Percentiles rank a stretch among this genome's conserved stretches.
Conservation (phyloP, 768 basidiomycete species). For the Steccherinum ochraceum region DNA sequence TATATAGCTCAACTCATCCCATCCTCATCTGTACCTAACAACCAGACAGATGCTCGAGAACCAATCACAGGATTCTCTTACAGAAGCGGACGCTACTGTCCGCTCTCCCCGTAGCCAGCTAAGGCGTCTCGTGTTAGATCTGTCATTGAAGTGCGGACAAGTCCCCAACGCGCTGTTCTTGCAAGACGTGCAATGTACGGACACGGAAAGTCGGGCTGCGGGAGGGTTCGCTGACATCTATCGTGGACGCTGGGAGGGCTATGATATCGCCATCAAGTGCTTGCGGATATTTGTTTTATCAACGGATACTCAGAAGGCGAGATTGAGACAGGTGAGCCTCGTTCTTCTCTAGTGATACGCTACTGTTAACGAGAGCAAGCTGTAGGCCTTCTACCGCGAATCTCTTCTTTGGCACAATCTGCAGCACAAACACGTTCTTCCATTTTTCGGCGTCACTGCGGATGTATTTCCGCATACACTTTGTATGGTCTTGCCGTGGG, state of each 20-base stretch:
- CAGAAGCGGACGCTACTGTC: background rate
- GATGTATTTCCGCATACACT: background rate
- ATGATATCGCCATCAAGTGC: background rate
- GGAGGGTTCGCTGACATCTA: background rate
- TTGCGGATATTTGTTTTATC: background rate
- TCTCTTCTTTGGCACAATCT: background rate
- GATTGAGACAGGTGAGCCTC: background rate
- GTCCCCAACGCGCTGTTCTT: background rate
- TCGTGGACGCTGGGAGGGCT: background rate
- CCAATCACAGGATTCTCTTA: background rate
- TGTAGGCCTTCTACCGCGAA: slow-evolving; percentile 1
- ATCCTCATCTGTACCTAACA: too few relatives aligned
- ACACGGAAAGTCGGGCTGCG: background rate
- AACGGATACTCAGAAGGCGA: background rate
- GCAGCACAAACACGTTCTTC: background rate
- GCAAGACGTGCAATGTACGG: background rate
- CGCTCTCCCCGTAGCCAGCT: background rate
- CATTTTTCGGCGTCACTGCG: background rate
- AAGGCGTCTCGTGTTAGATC: background rate
- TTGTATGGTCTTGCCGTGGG: slow-evolving; percentile 4
- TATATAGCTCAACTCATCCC: background rate
- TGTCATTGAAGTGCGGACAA: background rate
- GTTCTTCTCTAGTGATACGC: background rate
- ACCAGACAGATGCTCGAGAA: background rate
- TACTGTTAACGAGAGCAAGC: background rate